These are phyloP conservation scores for Hygrocybe coccinea DNA, from an alignment of 768 basidiomycete species.

Conservation along the genomic window DNA sequence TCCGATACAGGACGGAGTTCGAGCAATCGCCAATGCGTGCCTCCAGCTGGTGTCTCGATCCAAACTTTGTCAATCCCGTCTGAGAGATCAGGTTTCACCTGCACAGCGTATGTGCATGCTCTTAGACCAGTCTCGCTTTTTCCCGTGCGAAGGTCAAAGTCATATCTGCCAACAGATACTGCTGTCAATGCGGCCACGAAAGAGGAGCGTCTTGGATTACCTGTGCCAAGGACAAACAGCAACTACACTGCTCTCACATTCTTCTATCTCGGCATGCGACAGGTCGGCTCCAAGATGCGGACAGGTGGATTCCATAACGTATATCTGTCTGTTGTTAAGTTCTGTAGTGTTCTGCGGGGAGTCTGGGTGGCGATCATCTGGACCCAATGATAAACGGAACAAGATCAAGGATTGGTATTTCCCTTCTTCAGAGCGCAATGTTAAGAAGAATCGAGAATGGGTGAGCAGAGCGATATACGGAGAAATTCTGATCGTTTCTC, in stretches of 20 bases:
- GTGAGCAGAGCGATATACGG: slow-evolving; percentile 41
- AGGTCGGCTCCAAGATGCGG: slow-evolving; percentile 79
- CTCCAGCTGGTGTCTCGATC: slow-evolving; percentile 53
- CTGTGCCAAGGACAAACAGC: slow-evolving; percentile 77
- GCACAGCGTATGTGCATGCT: slow-evolving; percentile 63
- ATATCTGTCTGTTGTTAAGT: slow-evolving; percentile 44
- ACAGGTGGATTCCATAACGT: slow-evolving; percentile 76
- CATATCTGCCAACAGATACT: slow-evolving; percentile 43
- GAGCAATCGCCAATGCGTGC: slow-evolving; percentile 56
- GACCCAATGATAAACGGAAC: slow-evolving; percentile 44
- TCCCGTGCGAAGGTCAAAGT: slow-evolving; percentile 67
- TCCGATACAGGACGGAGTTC: slow-evolving; percentile 72
- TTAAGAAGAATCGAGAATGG: slow-evolving; percentile 58
- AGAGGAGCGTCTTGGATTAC: slow-evolving; percentile 26
- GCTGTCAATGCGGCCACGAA: background rate
- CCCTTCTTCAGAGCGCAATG: slow-evolving; percentile 54
- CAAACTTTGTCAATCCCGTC: slow-evolving; percentile 47
- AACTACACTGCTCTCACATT: slow-evolving; percentile 52
- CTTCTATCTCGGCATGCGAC: slow-evolving; percentile 77
- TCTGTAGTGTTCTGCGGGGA: no score
- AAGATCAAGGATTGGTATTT: slow-evolving; percentile 59
- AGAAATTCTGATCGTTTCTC: slow-evolving; percentile 48
- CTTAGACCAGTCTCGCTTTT: slow-evolving; percentile 63
- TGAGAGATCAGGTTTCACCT: slow-evolving; percentile 39
- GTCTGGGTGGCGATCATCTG: no score